Evolutionary conservation across 371 early-diverging fungal genomes (phyloP).

Genomic region (Rhizomucor pusillus): DNA sequence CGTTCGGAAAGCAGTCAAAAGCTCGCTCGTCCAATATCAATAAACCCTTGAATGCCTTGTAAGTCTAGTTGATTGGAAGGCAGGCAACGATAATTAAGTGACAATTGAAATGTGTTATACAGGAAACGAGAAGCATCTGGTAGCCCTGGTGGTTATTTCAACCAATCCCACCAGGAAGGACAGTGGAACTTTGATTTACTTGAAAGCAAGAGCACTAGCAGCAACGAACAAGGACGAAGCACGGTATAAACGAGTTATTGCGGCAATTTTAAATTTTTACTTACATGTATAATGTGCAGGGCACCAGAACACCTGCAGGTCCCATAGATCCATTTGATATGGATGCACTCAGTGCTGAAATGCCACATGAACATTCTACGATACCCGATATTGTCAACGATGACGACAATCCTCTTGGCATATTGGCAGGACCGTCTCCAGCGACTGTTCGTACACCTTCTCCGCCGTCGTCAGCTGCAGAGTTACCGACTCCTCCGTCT

Average conservation of each 20-base stretch:
- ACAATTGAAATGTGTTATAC: conserved; percentile 1
- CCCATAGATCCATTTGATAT: conserved; percentile 41
- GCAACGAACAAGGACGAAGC: not conserved
- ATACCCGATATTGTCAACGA: conserved; percentile 12
- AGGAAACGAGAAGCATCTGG: conserved; percentile 22
- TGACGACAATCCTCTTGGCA: conserved; percentile 44
- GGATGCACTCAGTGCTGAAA: conserved; percentile 15
- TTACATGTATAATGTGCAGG: not conserved
- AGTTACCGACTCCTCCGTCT: not conserved
- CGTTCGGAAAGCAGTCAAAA: conserved; percentile 25
- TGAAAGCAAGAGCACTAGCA: conserved; percentile 16
- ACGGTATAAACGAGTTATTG: not conserved
- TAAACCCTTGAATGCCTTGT: conserved; percentile 48
- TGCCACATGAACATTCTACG: conserved; percentile 8
- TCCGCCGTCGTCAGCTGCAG: conserved; percentile 2
- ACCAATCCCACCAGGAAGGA: conserved; percentile 13
- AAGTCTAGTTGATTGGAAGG: conserved; percentile 17
- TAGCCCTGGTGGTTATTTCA: conserved; percentile 10
- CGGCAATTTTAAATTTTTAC: not conserved
- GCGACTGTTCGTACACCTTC: conserved; percentile 6
- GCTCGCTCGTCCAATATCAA: conserved; percentile 12
- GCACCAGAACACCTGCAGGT: conserved; percentile 5
- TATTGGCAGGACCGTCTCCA: conserved; percentile 31
- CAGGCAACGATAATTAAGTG: not conserved
- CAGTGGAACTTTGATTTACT: conserved; percentile 60